Evolutionary conservation across 1,284 basidiomycete species (phyloP), one percentile per base, ranked within the genome.

Genomic region (Coniophora puteana): DNA sequence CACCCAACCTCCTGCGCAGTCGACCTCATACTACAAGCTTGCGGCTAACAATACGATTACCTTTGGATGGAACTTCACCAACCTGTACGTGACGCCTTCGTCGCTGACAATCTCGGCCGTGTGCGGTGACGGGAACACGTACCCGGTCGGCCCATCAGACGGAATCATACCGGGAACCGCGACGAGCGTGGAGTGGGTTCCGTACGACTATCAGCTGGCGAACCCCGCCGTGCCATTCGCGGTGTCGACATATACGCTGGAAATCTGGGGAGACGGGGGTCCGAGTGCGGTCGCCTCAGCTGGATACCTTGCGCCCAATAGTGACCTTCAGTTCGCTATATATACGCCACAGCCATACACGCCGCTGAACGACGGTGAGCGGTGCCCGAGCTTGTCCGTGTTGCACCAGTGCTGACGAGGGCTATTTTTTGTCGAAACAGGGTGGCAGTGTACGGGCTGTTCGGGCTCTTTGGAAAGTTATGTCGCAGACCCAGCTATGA

Each of bases 11-110:
- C 83, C 89, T 0, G 74, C 80, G 49, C 83, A 85, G 8, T 80
- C 80, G 17, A 80, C 83, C 4, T 90, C 89, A 5, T 97, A 78
- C 68, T 95, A 85, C 74, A 95, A 96, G 73, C 88, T 97, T 52
- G 89, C 87, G 1, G 64, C 69, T 0, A 71, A 72, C 34, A 76
- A 89, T 54, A 71, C 71, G 43, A 76, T 95, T 57, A 95, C 91
- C 16, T 91, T 95, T 63, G 90, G 76, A 13, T 96, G 93, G 93
- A 94, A 92, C 61, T 77, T 89, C 51, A 90, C 87, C 16, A 72
- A 72, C 47, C 67, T 94, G 18, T 68, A 81, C 47, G 74, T 74
- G 26, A 76, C 74, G 0, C 91, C 92, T 0, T 74, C 77, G 1
- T 67, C 71, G 44, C 71, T 96, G 47, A 95, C 93, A 8, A 71